Percentiles rank a stretch among this genome's conserved stretches.
These are phyloP conservation scores for Diaporthe sp. DNA, from an alignment of 2,329 filamentous ascomycete species.

Conservation along the genomic window DNA sequence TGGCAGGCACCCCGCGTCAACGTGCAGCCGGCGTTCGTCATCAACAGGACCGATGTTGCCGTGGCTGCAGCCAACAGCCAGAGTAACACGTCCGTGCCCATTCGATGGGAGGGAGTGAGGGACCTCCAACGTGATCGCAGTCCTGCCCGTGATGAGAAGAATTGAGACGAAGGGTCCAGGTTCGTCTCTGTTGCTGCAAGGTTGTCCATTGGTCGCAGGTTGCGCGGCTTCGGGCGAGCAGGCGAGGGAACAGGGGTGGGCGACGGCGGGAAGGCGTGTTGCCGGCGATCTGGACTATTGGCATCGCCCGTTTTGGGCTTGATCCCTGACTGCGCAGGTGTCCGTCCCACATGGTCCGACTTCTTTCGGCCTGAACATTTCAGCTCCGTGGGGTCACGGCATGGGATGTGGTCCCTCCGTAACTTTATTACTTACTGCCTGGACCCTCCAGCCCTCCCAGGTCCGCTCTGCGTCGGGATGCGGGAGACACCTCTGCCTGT, in stretches of 20 bases:
- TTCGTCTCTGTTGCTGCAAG: background rate
- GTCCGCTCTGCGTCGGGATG: background rate
- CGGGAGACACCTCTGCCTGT: background rate
- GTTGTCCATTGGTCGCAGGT: background rate
- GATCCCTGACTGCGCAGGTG: background rate
- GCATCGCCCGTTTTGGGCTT: background rate
- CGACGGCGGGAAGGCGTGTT: slow-evolving; percentile 7
- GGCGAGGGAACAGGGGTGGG: background rate
- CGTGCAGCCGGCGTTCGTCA: background rate
- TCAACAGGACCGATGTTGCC: background rate
- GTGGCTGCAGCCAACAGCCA: slow-evolving; percentile 9
- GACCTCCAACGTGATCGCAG: background rate
- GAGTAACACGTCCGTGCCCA: background rate
- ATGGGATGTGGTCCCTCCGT: background rate
- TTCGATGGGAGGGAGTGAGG: background rate
- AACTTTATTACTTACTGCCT: background rate
- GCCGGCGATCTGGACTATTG: slow-evolving; percentile 5
- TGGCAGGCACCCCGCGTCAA: slow-evolving; percentile 5
- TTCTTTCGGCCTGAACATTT: background rate
- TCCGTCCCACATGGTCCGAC: background rate
- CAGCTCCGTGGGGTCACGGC: background rate
- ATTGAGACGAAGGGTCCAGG: background rate
- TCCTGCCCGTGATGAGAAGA: background rate
- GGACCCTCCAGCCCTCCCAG: background rate
- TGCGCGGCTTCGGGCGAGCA: background rate